Evolutionary conservation across 306 rosid genomes (phyloP).

Genomic region (Quercus cerris): DNA sequence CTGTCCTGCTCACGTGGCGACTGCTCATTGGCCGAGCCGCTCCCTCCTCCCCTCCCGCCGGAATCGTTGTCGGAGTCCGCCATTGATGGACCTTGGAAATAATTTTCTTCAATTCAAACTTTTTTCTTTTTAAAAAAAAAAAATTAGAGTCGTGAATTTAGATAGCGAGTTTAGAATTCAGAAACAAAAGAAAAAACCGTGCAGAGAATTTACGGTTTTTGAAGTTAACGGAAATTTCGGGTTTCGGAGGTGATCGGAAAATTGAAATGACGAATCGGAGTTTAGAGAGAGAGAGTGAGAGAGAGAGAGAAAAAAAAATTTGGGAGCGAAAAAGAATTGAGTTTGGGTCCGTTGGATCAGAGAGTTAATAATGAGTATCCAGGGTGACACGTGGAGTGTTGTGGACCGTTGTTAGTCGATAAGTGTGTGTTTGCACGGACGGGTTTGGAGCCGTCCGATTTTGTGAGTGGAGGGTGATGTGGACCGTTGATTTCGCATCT

Average conservation of each 20-base stretch:
- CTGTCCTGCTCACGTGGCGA: conserved; percentile 84
- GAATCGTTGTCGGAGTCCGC: conserved; percentile 93
- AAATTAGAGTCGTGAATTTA: too few species aligned
- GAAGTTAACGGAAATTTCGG: neutral
- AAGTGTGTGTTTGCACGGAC: conserved; percentile 34
- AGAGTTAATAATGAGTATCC: conserved; percentile 40
- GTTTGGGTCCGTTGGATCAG: conserved; percentile 46
- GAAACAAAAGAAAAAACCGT: neutral
- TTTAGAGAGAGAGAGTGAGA: neutral
- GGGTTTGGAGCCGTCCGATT: conserved; percentile 22
- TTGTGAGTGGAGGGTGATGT: conserved; percentile 18
- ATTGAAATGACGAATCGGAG: too few species aligned
- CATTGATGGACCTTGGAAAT: conserved; percentile 31
- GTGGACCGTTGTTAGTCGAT: conserved; percentile 50
- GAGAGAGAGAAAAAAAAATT: neutral
- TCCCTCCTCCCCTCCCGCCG: conserved; percentile 41
- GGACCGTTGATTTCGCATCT: conserved; percentile 22
- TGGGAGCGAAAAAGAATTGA: conserved; percentile 14
- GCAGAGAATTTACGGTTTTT: neutral
- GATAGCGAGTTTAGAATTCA: neutral
- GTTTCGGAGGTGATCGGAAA: neutral
- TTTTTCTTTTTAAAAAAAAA: too few species aligned
- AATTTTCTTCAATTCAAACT: too few species aligned
- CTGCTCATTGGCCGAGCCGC: conserved; percentile 38
- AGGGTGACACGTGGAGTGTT: conserved; percentile 43